phyloP scores from a whole-genome alignment of 192 early-diverging fungal species.

The Rhizophagus clarus region DNA sequence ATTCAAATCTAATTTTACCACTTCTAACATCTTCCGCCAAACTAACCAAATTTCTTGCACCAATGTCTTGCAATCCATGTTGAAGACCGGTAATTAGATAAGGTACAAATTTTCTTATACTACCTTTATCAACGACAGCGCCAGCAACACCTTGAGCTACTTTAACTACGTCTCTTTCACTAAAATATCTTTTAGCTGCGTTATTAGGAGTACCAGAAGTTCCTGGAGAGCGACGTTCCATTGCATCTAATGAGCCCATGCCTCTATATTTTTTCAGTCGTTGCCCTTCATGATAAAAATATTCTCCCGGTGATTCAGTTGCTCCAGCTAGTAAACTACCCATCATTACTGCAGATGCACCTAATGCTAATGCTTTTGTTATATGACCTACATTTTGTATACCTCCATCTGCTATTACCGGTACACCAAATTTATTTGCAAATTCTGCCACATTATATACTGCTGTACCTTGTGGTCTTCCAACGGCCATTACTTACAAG shows the following conservation, averaged over 20 bases:
- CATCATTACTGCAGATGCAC: conserved; percentile 99
- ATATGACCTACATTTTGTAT: conserved; percentile 97
- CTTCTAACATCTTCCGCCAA: conserved; percentile 68
- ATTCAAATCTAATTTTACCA: conserved; percentile 90
- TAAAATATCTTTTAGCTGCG: conserved; percentile 91
- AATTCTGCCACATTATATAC: conserved; percentile 96
- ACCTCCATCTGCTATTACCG: conserved; percentile 96
- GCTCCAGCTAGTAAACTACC: conserved; percentile 95
- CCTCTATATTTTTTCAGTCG: conserved; percentile 98
- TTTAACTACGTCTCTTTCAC: conserved; percentile 96
- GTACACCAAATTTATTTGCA: conserved; percentile 90
- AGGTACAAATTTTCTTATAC: conserved; percentile 88
- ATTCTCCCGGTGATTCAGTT: conserved; percentile 94
- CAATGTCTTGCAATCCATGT: conserved; percentile 98
- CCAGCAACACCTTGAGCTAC: conserved; percentile 98
- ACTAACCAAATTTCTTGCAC: conserved; percentile 64
- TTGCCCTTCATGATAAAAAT: conserved; percentile 98
- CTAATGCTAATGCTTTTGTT: conserved; percentile 92
- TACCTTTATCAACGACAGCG: conserved; percentile 97
- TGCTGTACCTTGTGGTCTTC: conserved; percentile 96
- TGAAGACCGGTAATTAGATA: conserved; percentile 94
- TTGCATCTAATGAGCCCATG: conserved; percentile 98
- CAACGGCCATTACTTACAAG: conserved; percentile 88
- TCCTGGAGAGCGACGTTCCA: conserved; percentile 71
- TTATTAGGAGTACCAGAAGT: conserved; percentile 59